Base-by-base conservation (phyloP, 164 flowering plant species). In the Chloranthus sessilifolius region DNA sequence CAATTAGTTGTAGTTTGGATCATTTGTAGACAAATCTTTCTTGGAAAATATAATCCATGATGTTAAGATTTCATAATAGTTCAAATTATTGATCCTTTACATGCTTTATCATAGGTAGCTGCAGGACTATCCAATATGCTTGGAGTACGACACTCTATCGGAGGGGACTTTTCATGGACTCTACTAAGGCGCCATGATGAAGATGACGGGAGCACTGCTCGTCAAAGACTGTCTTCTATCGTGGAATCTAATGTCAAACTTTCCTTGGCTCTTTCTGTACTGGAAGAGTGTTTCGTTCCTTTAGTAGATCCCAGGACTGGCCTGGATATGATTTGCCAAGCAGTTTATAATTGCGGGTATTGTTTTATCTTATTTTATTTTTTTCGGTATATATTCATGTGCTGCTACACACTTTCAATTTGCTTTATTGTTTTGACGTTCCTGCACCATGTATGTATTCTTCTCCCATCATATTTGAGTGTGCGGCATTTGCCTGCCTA, bases 331-430 rank as follows among this genome's bases (percentile, higher is more conserved):
- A 52, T 57, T 45, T n/a, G 44, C 24, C 67, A 63, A 47, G 62
- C 62, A 41, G 54, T 63, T 52, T 63, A 57, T 53, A 63, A 52
- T 40, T 57, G 58, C 19, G 67, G 67, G 67, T 63, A 52, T 19
- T n/a, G 53, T 51, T 44, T 47, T 29, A 29, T 36, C 24, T 40
- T 47, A 24, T 25, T 25, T 8, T 51, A 43, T 16, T n/a, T n/a
- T n/a, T n/a, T n/a, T n/a, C n/a, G n/a, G n/a, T n/a, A n/a, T n/a
- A n/a, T 2, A 15, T 56, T 56, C 15, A 43, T 19, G 9, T 28
- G 37, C 19, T 33, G 38, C 31, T n/a, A 36, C 12, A 7, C 28
- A 21, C 38, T 29, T 3, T 21, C 19, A 14, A 29, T 34, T 42
- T 42, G 3, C 3, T 38, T 38, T n/a, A n/a, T 8, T 37, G 6